A percentile compares a stretch with the other conserved stretches of the same genome.
phyloP scores from a whole-genome alignment of 2,329 filamentous ascomycete species.

The Aureobasidium sp. region DNA sequence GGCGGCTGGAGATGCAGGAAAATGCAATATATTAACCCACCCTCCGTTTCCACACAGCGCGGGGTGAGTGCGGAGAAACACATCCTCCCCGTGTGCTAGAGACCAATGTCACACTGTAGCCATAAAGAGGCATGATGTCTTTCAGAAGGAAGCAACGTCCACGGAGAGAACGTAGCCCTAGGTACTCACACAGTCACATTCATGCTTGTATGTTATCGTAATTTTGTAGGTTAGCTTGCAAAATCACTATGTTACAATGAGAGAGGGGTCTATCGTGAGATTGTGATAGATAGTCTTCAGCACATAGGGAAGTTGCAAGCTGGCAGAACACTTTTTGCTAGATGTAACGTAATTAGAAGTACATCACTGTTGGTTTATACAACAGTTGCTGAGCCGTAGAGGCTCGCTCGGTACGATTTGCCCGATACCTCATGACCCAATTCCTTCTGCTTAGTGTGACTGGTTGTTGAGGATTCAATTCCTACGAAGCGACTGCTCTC shows the following conservation, averaged over 20 bases:
- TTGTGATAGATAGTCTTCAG: background rate
- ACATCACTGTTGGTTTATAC: background rate
- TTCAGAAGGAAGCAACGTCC: background rate
- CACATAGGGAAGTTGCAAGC: background rate
- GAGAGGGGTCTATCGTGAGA: background rate
- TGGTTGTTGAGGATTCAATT: background rate
- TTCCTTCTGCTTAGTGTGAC: background rate
- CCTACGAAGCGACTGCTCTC: background rate
- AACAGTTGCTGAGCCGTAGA: background rate
- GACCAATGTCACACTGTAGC: background rate
- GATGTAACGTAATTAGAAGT: background rate
- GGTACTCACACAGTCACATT: background rate
- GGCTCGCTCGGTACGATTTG: background rate
- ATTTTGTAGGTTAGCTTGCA: background rate
- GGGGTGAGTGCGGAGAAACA: constrained; percentile 7
- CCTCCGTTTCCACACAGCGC: background rate
- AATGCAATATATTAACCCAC: constrained; percentile 11
- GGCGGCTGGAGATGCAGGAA: background rate
- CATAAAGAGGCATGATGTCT: background rate
- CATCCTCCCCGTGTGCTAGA: background rate
- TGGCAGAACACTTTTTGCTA: background rate
- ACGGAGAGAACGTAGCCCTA: background rate
- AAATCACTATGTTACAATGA: background rate
- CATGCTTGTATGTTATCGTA: background rate
- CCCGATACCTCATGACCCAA: background rate